Percentiles rank a stretch among this genome's conserved stretches.
Conservation (phyloP, 2,329 filamentous ascomycete genomes). For the Rugonectria rugulosa region DNA sequence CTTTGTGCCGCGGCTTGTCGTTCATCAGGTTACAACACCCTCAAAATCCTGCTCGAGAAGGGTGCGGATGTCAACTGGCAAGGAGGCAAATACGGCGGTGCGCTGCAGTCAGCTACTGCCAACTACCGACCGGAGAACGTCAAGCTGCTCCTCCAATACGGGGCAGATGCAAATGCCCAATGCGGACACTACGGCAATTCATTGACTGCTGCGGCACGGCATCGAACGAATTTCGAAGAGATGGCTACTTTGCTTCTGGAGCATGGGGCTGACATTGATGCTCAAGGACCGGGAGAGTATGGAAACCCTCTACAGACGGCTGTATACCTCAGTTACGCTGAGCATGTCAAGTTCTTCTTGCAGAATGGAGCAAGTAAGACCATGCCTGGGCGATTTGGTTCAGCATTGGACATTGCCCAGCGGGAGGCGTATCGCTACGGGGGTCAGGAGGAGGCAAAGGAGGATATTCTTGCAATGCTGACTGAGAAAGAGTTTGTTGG, state of each 20-base stretch:
- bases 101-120: not conserved
- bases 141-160: not conserved
- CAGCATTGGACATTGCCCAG: not conserved
- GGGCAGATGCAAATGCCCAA: not conserved
- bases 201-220: not conserved
- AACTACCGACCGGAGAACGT: not conserved
- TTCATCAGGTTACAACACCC: not conserved
- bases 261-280: not conserved
- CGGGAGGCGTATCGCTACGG: not conserved
- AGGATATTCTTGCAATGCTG: not conserved
- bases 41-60: not conserved
- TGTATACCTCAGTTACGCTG: not conserved
- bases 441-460: not conserved
- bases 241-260: not conserved
- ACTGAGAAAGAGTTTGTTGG: not conserved
- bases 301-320: not conserved
- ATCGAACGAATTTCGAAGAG: not conserved
- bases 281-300: not conserved
- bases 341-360: not conserved
- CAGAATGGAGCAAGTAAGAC: not conserved
- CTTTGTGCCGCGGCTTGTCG: not conserved
- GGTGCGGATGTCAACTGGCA: not conserved
- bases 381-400: not conserved
- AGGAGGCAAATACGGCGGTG: not conserved
- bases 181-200: not conserved